A percentile compares a stretch with the other conserved stretches of the same genome.
These are phyloP conservation scores for Spergularia azorica DNA, from an alignment of 179 eudicot genomes.

Conservation along the genomic window DNA sequence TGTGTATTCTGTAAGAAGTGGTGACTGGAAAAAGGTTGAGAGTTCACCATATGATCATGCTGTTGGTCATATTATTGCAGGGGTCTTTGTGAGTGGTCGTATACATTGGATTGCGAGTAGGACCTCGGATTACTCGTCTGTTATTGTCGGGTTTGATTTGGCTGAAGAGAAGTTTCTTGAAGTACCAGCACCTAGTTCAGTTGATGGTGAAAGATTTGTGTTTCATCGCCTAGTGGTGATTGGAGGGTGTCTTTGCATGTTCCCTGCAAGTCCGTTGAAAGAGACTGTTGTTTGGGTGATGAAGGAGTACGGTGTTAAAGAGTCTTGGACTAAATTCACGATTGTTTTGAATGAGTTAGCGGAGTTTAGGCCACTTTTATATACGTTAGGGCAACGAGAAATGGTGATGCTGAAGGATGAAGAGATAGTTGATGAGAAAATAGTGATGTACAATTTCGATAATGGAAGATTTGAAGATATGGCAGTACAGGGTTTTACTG, in stretches of 20 bases:
- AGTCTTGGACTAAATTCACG: conserved; percentile 11
- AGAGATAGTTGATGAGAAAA: conserved; percentile 12
- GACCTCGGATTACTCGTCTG: conserved; percentile 13
- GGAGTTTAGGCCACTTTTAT: conserved; percentile 9
- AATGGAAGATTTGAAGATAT: neutral
- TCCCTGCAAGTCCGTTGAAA: neutral
- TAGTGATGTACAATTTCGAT: conserved; percentile 14
- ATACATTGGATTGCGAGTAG: conserved; percentile 17
- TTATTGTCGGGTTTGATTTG: conserved; percentile 16
- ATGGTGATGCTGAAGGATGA: conserved; percentile 24
- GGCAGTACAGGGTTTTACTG: neutral
- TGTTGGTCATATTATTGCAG: conserved; percentile 8
- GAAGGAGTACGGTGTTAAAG: conserved; percentile 10
- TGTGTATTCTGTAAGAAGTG: conserved; percentile 21
- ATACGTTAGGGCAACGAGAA: neutral
- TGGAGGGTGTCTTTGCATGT: conserved; percentile 26
- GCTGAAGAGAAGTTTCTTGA: conserved; percentile 14
- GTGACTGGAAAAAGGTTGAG: conserved; percentile 11
- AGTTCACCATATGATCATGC: conserved; percentile 20
- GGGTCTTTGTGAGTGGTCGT: conserved; percentile 17
- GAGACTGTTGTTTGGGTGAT: conserved; percentile 23
- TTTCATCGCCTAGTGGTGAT: conserved; percentile 10
- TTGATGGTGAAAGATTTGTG: neutral
- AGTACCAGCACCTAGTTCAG: conserved; percentile 17
- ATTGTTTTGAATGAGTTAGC: neutral